phyloP scores from a whole-genome alignment of 1,284 basidiomycete species.

The Malassezia psittaci region DNA sequence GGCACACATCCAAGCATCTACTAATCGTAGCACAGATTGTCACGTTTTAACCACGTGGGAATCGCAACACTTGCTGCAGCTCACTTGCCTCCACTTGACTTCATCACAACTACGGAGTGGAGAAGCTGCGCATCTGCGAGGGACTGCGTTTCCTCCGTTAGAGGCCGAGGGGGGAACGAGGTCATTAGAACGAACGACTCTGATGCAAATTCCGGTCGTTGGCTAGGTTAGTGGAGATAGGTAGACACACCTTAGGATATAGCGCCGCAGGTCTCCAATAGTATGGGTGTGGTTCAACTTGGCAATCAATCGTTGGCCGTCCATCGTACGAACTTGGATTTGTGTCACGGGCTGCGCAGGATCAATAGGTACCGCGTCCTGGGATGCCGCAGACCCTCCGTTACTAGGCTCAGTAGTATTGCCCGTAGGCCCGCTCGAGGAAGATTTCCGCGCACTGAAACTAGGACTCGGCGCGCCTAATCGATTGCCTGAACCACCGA shows the following conservation, averaged over 20 bases:
- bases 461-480: constrained; percentile 56
- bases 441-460: constrained; percentile 22
- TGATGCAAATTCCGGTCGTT: constrained; percentile 33
- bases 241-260: constrained; percentile 73
- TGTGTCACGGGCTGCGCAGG: constrained; percentile 69
- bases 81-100: neutral
- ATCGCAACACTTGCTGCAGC: neutral
- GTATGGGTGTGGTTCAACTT: constrained; percentile 88
- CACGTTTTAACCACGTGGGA: constrained; percentile 1
- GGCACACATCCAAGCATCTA: neutral
- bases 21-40: neutral
- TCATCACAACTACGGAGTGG: constrained; percentile 42
- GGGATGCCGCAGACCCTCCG: neutral
- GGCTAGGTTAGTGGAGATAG: constrained; percentile 13
- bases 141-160: constrained; percentile 35
- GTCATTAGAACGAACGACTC: constrained; percentile 34
- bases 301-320: constrained; percentile 75
- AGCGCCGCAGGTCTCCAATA: constrained; percentile 69
- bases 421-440: constrained; percentile 8
- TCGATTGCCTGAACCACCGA: constrained; percentile 69
- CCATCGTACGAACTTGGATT: constrained; percentile 79
- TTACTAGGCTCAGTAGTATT: neutral
- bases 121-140: constrained; percentile 38
- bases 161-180: constrained; percentile 43
- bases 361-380: constrained; percentile 62